A percentile compares a stretch with the other conserved stretches of the same genome.
phyloP scores from a whole-genome alignment of 495 filamentous ascomycete species.

The Hypoxylon fragiforme region DNA sequence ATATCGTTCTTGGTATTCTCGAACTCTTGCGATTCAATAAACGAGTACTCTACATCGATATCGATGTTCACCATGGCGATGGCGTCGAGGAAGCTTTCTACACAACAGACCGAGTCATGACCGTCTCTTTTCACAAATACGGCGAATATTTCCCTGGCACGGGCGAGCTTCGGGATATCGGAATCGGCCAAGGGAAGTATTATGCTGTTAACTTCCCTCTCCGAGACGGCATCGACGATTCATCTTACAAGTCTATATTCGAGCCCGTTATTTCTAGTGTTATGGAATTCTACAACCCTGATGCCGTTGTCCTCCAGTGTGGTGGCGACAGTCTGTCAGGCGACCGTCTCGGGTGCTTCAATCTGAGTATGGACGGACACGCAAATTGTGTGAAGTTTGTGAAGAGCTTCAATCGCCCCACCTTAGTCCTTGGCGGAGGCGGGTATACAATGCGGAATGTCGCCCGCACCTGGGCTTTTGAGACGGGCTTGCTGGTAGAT shows the following conservation, averaged over 20 bases:
- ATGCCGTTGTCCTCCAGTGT: slow-evolving; percentile 95
- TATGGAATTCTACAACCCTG: slow-evolving; percentile 94
- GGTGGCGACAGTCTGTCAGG: slow-evolving; percentile 94
- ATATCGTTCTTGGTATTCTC: slow-evolving; percentile 95
- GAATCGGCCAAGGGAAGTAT: slow-evolving; percentile 88
- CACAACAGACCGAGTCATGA: slow-evolving; percentile 98
- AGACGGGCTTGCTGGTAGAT: slow-evolving; percentile 88
- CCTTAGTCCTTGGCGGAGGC: slow-evolving; percentile 89
- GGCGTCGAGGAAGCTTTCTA: slow-evolving; percentile 98
- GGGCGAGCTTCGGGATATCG: slow-evolving; percentile 92
- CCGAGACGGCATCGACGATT: slow-evolving; percentile 93
- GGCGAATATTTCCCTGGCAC: slow-evolving; percentile 99
- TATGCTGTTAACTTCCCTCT: slow-evolving; percentile 97
- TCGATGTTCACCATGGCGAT: slow-evolving; percentile 98
- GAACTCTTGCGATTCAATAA: slow-evolving; percentile 93
- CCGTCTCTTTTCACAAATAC: slow-evolving; percentile 97
- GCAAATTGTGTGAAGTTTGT: slow-evolving; percentile 97
- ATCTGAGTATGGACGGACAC: slow-evolving; percentile 95
- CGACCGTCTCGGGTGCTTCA: slow-evolving; percentile 95
- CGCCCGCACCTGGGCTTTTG: slow-evolving; percentile 94
- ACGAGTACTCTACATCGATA: slow-evolving; percentile 95
- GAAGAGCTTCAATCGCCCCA: slow-evolving; percentile 88
- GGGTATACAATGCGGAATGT: slow-evolving; percentile 99
- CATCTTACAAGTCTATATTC: slow-evolving; percentile 90
- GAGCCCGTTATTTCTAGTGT: slow-evolving; percentile 90